phyloP scores from a whole-genome alignment of 2,329 filamentous ascomycete species.

The Byssoonygena ceratinophila region DNA sequence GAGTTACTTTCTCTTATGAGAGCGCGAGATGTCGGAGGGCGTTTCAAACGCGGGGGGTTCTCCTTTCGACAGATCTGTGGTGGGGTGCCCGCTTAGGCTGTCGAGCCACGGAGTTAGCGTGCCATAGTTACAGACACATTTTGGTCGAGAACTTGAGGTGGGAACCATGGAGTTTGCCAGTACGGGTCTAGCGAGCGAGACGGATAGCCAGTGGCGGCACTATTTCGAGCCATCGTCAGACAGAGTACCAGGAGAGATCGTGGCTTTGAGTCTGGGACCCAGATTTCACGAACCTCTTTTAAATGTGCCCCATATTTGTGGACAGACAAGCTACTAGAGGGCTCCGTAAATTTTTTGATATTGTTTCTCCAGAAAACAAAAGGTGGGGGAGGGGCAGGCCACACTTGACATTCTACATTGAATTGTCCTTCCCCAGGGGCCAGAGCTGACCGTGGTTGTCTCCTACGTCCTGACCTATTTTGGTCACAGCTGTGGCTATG shows the following conservation, averaged over 20 bases:
- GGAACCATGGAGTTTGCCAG: background rate
- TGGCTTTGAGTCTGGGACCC: background rate
- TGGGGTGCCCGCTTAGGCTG: no score
- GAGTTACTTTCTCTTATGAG: no score
- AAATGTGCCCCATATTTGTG: background rate
- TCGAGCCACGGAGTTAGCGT: no score
- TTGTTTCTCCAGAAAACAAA: background rate
- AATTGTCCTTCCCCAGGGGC: background rate
- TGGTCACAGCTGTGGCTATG: no score
- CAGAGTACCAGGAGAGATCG: background rate
- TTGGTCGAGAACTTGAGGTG: background rate
- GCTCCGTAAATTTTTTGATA: background rate
- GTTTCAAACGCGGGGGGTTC: no score
- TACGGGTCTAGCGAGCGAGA: background rate
- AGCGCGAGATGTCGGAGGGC: no score
- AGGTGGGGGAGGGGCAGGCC: constrained; percentile 2
- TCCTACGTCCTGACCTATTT: no score
- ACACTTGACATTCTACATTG: no score
- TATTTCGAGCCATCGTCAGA: background rate
- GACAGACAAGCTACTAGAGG: background rate
- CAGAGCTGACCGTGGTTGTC: no score
- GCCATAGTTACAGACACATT: no score
- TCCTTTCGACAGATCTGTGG: no score
- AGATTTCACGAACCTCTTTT: background rate
- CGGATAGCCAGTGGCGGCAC: background rate